Base-by-base conservation (phyloP, 768 basidiomycete species). In the Naganishia randhawae region DNA sequence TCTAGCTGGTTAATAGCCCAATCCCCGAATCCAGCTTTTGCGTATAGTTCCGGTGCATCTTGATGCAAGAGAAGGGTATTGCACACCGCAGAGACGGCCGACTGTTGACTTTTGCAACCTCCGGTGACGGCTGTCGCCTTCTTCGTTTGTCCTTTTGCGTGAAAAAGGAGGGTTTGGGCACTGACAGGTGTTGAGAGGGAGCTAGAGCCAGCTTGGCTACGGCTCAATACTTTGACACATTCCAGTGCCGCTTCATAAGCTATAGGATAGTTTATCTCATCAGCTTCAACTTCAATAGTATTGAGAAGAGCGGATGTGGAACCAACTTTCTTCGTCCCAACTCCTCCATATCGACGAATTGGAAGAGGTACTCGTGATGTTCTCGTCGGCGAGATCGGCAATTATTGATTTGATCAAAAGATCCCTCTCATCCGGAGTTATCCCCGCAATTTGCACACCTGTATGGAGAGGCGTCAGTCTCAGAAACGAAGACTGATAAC, bases 181-280 rank as follows among this genome's bases (percentile, higher is more conserved):
- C 25, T 25, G 57, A 19, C 6, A n/a, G 57, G 25, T 25, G 57
- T 39, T 3, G 57, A 61, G 37, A 61, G 57, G 5, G 37, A 41
- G 57, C 57, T 61, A 13, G 37, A 41, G 17, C 57, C 57, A 14
- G 57, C 57, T 2, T 39, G 37, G 39, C 57, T 61, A 19, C 57
- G 57, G 14, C 35, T n/a, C 14, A 61, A 39, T 8, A 61, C 37
- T 41, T 61, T 61, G 57, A 61, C 16, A n/a, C 57, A 61, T 61
- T 61, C 57, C 1, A 61, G 25, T 25, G 39, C 57, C n/a, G n/a
- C 39, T 14, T 61, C 39, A 29, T 61, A 61, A 1, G 57, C 57
- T 61, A 37, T 29, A 29, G 32, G 41, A 22, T 8, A 22, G 35
- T 7, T 16, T 2, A 6, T 8, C 14, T 41, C 2, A 13, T 25